Evolutionary conservation across 2,329 filamentous ascomycete genomes (phyloP).

Genomic region (Cylindrodendrum hubeiense): DNA sequence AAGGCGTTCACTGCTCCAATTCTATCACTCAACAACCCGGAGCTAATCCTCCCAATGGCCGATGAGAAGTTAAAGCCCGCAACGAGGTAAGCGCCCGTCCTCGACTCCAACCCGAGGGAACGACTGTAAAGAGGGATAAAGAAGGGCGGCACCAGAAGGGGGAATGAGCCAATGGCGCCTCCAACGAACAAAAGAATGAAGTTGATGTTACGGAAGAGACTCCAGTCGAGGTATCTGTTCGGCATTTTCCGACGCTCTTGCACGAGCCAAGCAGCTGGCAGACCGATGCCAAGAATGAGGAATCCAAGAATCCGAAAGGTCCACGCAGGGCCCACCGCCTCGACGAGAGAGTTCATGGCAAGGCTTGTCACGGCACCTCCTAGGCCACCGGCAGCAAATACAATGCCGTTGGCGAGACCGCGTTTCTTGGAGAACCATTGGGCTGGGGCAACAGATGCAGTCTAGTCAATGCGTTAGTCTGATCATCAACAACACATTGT

Average conservation of each 20-base stretch:
- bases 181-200: slow-evolving; percentile 65
- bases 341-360: slow-evolving; percentile 56
- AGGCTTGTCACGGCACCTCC: slow-evolving; percentile 63
- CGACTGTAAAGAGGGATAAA: slow-evolving; percentile 67
- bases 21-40: slow-evolving; percentile 63
- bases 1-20: slow-evolving; percentile 67
- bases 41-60: slow-evolving; percentile 64
- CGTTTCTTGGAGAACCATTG: slow-evolving; percentile 65
- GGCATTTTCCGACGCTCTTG: slow-evolving; percentile 56
- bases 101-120: slow-evolving; percentile 63
- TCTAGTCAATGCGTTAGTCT: neutral
- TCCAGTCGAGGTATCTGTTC: slow-evolving; percentile 59
- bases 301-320: slow-evolving; percentile 64
- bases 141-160: slow-evolving; percentile 70
- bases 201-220: slow-evolving; percentile 61
- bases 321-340: slow-evolving; percentile 58
- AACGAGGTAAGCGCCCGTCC: slow-evolving; percentile 65
- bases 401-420: slow-evolving; percentile 63
- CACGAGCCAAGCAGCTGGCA: slow-evolving; percentile 65
- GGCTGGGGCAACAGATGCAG: slow-evolving; percentile 55
- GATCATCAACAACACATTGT: neutral
- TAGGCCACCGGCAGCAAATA: slow-evolving; percentile 62
- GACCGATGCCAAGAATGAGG: slow-evolving; percentile 61
- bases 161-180: slow-evolving; percentile 67
- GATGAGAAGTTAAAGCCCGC: slow-evolving; percentile 71